Evolutionary conservation across 257 asterid genomes (phyloP).

Genomic region (Solanum appendiculatum): DNA sequence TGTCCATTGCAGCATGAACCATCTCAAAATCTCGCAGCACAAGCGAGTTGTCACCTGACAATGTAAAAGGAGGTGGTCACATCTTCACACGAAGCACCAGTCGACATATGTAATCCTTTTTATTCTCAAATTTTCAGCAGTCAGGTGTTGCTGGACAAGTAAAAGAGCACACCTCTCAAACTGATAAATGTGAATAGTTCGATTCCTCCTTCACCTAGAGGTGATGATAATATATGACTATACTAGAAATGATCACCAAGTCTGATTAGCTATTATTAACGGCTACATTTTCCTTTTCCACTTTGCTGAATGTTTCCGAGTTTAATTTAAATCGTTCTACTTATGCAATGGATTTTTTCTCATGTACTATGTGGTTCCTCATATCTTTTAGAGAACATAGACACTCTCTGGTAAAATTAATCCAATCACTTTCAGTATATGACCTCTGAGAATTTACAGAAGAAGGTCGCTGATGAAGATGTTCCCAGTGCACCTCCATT

Average conservation of each 20-base stretch:
- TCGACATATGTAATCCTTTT: not conserved
- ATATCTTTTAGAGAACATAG: not conserved
- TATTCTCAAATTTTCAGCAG: not conserved
- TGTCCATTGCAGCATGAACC: not conserved
- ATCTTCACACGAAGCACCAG: not conserved
- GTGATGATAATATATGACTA: not conserved
- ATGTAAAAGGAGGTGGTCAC: not conserved
- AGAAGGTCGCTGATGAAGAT: constrained; percentile 26
- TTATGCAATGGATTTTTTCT: not conserved
- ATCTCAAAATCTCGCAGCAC: not conserved
- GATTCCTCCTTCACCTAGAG: not conserved
- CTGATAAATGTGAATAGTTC: not conserved
- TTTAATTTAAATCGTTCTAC: not conserved
- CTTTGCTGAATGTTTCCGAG: not conserved
- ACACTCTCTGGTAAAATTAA: not conserved
- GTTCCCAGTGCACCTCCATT: constrained; percentile 48
- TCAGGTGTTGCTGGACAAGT: not conserved
- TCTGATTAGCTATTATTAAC: not conserved
- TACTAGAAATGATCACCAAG: not conserved
- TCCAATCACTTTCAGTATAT: constrained; percentile 13
- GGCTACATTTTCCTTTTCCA: not conserved
- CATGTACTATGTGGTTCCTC: not conserved
- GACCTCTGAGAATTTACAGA: constrained; percentile 10
- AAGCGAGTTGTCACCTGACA: not conserved
- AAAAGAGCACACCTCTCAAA: not conserved